These are phyloP conservation scores for Tubosaeta sp. DNA, from an alignment of 768 basidiomycete genomes.

Conservation along the genomic window DNA sequence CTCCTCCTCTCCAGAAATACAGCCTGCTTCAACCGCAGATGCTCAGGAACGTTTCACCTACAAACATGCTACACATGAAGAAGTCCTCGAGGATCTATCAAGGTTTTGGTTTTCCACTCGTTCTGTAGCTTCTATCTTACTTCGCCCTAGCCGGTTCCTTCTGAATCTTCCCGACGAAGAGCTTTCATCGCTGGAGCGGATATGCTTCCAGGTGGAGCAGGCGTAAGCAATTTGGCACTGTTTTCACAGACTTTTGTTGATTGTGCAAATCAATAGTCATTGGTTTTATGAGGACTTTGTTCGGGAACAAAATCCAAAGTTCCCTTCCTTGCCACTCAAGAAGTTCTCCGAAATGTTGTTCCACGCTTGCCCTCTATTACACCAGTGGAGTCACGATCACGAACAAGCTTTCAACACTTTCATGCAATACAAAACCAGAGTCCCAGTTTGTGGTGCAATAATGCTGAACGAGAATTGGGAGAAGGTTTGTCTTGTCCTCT, in stretches of 20 bases:
- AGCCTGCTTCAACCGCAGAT: slow-evolving; percentile 41
- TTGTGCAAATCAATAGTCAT: slow-evolving; percentile 52
- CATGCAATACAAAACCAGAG: slow-evolving; percentile 94
- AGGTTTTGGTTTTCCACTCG: slow-evolving; percentile 48
- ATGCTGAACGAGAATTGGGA: slow-evolving; percentile 91
- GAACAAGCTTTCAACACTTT: slow-evolving; percentile 85
- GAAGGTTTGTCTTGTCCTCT: slow-evolving; percentile 55
- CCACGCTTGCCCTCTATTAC: slow-evolving; percentile 75
- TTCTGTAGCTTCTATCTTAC: slow-evolving; percentile 11
- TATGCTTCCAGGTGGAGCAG: slow-evolving; percentile 99
- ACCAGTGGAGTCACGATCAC: slow-evolving; percentile 80
- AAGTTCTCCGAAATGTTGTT: slow-evolving; percentile 92
- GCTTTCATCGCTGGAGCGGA: slow-evolving; percentile 82
- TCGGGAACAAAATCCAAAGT: slow-evolving; percentile 81
- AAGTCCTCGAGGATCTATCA: slow-evolving; percentile 87
- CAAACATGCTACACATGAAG: slow-evolving; percentile 73
- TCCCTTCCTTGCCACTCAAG: slow-evolving; percentile 86
- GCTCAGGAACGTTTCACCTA: slow-evolving; percentile 46
- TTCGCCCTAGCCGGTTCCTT: slow-evolving; percentile 75
- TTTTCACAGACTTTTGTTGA: slow-evolving; percentile 9
- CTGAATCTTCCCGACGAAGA: slow-evolving; percentile 95
- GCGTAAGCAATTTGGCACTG: slow-evolving; percentile 58
- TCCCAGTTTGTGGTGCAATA: slow-evolving; percentile 97
- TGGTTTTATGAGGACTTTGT: slow-evolving; percentile 99
- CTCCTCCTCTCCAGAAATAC: slow-evolving; percentile 74